These are phyloP conservation scores for Ganoderma multipileum DNA, from an alignment of 1,284 basidiomycete genomes.

Conservation along the genomic window DNA sequence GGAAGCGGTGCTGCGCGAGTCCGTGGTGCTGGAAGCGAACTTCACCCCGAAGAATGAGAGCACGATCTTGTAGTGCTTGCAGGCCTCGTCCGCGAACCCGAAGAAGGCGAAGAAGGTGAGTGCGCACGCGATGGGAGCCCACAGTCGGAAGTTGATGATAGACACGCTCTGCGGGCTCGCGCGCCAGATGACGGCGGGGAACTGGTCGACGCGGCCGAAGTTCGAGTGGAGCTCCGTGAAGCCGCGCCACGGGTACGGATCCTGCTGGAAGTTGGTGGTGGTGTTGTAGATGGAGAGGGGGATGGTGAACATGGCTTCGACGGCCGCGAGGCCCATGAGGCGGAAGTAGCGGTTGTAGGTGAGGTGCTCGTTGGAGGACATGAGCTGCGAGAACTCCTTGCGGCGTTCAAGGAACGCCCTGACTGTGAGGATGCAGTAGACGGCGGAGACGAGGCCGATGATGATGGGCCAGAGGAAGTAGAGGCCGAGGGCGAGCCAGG, in stretches of 20 bases:
- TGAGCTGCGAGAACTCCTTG: constrained; percentile 35
- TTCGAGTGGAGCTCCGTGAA: constrained; percentile 47
- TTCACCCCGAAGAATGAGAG: constrained; percentile 12
- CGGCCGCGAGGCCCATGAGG: constrained; percentile 53
- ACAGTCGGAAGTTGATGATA: constrained; percentile 36
- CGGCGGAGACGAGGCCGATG: constrained; percentile 36
- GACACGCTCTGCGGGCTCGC: not conserved
- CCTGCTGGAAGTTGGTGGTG: constrained; percentile 25
- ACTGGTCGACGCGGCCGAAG: constrained; percentile 41
- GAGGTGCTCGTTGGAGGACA: constrained; percentile 36
- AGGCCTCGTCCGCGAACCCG: constrained; percentile 49
- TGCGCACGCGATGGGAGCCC: constrained; percentile 42
- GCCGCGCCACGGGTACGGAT: constrained; percentile 40
- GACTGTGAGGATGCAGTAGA: constrained; percentile 37
- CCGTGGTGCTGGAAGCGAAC: not conserved
- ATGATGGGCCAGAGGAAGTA: constrained; percentile 27
- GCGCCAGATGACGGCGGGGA: constrained; percentile 36
- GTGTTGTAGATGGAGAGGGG: constrained; percentile 43
- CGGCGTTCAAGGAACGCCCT: constrained; percentile 38
- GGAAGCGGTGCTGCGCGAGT: not conserved
- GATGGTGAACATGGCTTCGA: constrained; percentile 47
- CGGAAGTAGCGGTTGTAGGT: constrained; percentile 57
- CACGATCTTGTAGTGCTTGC: constrained; percentile 40
- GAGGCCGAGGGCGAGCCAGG: constrained; percentile 42
- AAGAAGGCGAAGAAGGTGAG: constrained; percentile 51